phyloP scores from a whole-genome alignment of 331 rosid species.

The Spiraea crenata region DNA sequence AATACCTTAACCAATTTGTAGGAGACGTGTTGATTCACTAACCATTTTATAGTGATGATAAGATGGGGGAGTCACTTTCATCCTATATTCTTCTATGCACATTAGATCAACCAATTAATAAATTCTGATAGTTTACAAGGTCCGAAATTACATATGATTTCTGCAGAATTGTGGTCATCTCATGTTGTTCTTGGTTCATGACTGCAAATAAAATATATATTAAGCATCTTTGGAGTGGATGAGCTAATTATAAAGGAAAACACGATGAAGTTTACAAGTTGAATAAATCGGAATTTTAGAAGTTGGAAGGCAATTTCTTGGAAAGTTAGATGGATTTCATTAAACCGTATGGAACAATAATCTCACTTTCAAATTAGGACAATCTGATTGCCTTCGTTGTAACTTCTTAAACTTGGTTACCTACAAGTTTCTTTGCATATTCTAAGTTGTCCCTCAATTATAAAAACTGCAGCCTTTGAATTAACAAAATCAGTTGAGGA shows the following conservation, averaged over 20 bases:
- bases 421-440: neutral
- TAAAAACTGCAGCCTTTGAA: neutral
- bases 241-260: neutral
- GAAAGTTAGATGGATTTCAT: neutral
- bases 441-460: neutral
- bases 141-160: neutral
- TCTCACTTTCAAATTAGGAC: neutral
- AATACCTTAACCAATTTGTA: too few species aligned
- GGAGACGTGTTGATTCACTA: too few species aligned
- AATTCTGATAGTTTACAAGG: neutral
- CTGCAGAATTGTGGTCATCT: neutral
- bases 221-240: too few species aligned
- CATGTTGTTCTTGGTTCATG: neutral
- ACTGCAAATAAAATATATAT: neutral
- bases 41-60: too few species aligned
- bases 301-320: neutral
- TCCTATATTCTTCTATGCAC: neutral
- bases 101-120: neutral
- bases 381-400: neutral
- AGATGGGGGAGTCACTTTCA: slow-evolving; percentile 6
- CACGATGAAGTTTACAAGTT: neutral
- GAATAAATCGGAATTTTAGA: neutral
- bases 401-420: neutral
- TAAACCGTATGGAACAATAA: too few species aligned
- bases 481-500: neutral